Percentiles rank a stretch among this genome's conserved stretches.
Evolutionary conservation across 176 grass and related monocot genomes (phyloP).

Genomic region (Ensete ventricosum): DNA sequence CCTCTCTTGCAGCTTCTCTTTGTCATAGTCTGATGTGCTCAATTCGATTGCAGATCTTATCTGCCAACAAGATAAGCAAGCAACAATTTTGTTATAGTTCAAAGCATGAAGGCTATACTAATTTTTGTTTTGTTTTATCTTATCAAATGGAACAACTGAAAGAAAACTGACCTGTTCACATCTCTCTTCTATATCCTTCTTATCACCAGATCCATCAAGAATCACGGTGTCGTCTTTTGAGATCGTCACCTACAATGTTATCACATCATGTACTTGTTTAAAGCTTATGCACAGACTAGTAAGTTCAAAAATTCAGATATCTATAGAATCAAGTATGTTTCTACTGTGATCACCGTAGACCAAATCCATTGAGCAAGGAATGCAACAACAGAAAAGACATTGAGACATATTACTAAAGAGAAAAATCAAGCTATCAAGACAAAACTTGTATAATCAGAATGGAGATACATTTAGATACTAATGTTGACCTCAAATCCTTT

Average conservation of each 20-base stretch:
- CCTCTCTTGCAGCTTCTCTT: constrained; percentile 79
- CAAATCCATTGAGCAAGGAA: too few species aligned
- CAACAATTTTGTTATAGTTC: background rate
- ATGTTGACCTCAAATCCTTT: background rate
- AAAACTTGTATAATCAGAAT: too few species aligned
- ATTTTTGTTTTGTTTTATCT: too few species aligned
- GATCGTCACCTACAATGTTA: constrained; percentile 58
- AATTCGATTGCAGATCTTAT: constrained; percentile 75
- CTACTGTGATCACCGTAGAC: too few species aligned
- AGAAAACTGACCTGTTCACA: constrained; percentile 53
- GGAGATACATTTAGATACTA: too few species aligned
- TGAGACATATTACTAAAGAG: too few species aligned
- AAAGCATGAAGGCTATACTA: background rate
- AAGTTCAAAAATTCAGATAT: background rate
- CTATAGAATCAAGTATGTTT: background rate
- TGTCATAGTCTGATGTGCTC: constrained; percentile 89
- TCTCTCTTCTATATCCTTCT: constrained; percentile 80
- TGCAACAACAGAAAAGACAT: too few species aligned
- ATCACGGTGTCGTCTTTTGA: constrained; percentile 98
- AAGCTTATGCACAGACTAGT: background rate
- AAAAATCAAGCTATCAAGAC: too few species aligned
- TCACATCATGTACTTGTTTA: background rate
- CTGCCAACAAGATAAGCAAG: constrained; percentile 25
- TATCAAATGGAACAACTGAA: background rate
- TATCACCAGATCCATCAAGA: constrained; percentile 89